Evolutionary conservation across 2,329 filamentous ascomycete genomes (phyloP), one percentile per base, ranked within the genome.

Genomic region (Lasiodiplodia theobromae): DNA sequence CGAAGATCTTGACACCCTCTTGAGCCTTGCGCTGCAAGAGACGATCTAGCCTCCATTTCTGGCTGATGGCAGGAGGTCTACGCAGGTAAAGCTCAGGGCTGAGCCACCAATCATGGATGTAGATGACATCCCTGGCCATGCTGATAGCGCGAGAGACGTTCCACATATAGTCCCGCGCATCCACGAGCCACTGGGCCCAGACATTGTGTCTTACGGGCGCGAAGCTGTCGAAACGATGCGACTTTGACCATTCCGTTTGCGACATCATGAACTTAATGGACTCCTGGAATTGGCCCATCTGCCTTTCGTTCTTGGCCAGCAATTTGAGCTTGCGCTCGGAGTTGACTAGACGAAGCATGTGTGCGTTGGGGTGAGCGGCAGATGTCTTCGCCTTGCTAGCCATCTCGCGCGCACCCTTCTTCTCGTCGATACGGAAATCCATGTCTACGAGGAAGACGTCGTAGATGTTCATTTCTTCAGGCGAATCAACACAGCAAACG

Each of bases 61-160:
- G 95, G 77, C 94, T 97, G 80, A 98, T 97, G 56, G 93, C 94
- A 28, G 96, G 92, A 66, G 96, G 96, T 69, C 96, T 88, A 70
- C 96, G 89, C 89, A 98, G 91, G 82, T 99, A 99, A 54, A 99
- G 83, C 80, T 99, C 95, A 0, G 96, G 96, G 73, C 93, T 97
- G 51, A 99, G 83, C 96, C 96, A 99, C 96, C 96, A 99, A 79
- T 98, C 96, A 78, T 99, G 96, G 71, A 99, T 98, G 80, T 98
- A 98, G 73, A 99, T 95, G 70, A 98, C 95, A 82, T 98, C 96
- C 75, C 93, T 93, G 10, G 96, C 96, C 89, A 97, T 97, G 77
- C 93, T 96, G 75, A 99, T 96, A 14, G 96, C 96, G 71, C 95
- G 89, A 12, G 95, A 98, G 8, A 98, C 94, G 78, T 97, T 97